These are phyloP conservation scores for Fusarium drepaniforme DNA, from an alignment of 2,329 filamentous ascomycete genomes.

Conservation along the genomic window DNA sequence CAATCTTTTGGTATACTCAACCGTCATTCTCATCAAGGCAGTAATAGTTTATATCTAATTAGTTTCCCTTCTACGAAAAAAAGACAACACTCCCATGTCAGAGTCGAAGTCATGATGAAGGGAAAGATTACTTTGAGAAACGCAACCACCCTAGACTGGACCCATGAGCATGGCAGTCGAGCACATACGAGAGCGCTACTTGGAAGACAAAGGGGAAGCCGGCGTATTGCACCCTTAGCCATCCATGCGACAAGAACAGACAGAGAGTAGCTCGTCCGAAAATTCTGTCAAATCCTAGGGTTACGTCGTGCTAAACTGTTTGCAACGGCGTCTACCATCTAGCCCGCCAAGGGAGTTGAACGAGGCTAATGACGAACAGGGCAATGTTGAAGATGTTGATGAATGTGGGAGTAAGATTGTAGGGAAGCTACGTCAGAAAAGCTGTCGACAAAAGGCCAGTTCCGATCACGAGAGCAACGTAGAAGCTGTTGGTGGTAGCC, in stretches of 20 bases:
- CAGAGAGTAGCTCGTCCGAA: too few species aligned
- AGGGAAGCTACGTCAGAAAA: not conserved
- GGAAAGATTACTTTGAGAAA: conserved; percentile 7
- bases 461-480: not conserved
- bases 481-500: not conserved
- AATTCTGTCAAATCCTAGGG: too few species aligned
- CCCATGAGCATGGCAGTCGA: not conserved
- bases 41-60: not conserved
- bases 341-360: not conserved
- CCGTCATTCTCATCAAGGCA: not conserved
- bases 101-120: not conserved
- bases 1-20: not conserved
- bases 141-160: conserved; percentile 1
- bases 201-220: conserved; percentile 1
- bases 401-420: conserved; percentile 1
- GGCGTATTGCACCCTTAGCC: not conserved
- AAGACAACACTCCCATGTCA: too few species aligned
- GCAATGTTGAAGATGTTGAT: conserved; percentile 2
- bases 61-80: not conserved
- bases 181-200: not conserved
- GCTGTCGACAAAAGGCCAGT: not conserved
- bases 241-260: too few species aligned
- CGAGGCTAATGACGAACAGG: not conserved
- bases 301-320: not conserved
- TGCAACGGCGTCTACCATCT: not conserved